These are phyloP conservation scores for Colletotrichum sp. DNA, from an alignment of 2,329 filamentous ascomycete genomes.

Conservation along the genomic window DNA sequence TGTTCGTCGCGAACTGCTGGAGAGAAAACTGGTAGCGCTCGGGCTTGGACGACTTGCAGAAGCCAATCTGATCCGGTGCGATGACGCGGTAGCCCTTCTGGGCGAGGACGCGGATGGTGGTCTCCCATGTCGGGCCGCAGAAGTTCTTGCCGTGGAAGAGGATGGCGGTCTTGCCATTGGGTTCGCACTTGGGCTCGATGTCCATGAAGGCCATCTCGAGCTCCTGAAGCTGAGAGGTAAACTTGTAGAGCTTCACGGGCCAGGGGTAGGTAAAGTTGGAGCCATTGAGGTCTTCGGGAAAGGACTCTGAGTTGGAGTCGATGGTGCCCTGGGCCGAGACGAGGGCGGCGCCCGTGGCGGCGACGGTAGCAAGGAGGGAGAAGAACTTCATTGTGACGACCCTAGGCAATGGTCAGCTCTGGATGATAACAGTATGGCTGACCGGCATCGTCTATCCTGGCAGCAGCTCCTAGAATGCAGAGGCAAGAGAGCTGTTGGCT, in stretches of 20 bases:
- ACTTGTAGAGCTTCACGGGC: conserved; percentile 52
- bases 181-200: conserved; percentile 37
- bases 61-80: conserved; percentile 60
- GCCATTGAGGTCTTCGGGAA: conserved; percentile 49
- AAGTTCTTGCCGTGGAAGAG: conserved; percentile 64
- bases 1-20: conserved; percentile 57
- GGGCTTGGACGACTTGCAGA: conserved; percentile 62
- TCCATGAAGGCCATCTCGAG: conserved; percentile 64
- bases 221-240: conserved; percentile 51
- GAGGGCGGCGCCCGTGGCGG: conserved; percentile 20
- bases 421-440: background rate
- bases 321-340: conserved; percentile 31
- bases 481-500: background rate
- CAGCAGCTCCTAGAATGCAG: background rate
- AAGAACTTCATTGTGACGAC: conserved; percentile 24
- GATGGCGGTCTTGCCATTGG: conserved; percentile 47
- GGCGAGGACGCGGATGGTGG: conserved; percentile 47
- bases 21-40: conserved; percentile 56
- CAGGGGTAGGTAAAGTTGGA: conserved; percentile 60
- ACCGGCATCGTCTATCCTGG: background rate
- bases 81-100: conserved; percentile 55
- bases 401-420: background rate
- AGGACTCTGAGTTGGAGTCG: conserved; percentile 38
- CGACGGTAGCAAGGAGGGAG: conserved; percentile 12
- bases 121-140: conserved; percentile 57